Evolutionary conservation across 1,284 basidiomycete species (phyloP), one percentile per base, ranked within the genome.

Genomic region (Vanrija pseudolonga): DNA sequence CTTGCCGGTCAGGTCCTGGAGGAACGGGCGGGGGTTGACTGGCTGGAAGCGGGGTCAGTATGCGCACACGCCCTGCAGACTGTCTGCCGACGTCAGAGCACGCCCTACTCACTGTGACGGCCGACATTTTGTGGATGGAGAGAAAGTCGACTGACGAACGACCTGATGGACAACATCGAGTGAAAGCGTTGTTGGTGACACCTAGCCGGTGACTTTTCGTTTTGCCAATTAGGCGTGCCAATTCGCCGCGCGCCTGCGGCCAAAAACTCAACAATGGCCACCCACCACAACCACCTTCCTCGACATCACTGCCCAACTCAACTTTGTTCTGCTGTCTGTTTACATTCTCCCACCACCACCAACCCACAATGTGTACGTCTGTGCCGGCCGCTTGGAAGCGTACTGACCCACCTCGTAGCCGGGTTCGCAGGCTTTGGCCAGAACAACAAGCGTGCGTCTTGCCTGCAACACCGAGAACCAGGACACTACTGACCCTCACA

Each of bases 1-100:
- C 82, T 98, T 98, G 67, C 96, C 96, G 23, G 95, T 98, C 67
- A 98, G 85, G 76, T 96, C 91, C 79, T 98, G 92, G 68, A 99
- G 84, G 80, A 98, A 98, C 8, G 96, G 96, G 79, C 98, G 98
- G 18, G 96, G 95, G 79, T 98, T 99, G 68, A 98, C 91, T 62
- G 94, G 94, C 73, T 75, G 50, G 7, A n/a, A n/a, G 26, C 9
- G 12, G 50, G 51, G 45, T 38, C 2, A 51, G 20, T 12, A 22
- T 6, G 20, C 3, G 18, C 6, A 20, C 14, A 32, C 12, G n/a
- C n/a, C n/a, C n/a, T n/a, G n/a, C n/a, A n/a, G n/a, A n/a, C n/a
- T n/a, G n/a, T n/a, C n/a, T n/a, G n/a, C n/a, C n/a, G n/a, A n/a
- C n/a, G n/a, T n/a, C n/a, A n/a, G n/a, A n/a, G n/a, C n/a, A n/a